These are phyloP conservation scores for Achaetomiella virescens DNA, from an alignment of 495 filamentous ascomycete species.

Conservation along the genomic window DNA sequence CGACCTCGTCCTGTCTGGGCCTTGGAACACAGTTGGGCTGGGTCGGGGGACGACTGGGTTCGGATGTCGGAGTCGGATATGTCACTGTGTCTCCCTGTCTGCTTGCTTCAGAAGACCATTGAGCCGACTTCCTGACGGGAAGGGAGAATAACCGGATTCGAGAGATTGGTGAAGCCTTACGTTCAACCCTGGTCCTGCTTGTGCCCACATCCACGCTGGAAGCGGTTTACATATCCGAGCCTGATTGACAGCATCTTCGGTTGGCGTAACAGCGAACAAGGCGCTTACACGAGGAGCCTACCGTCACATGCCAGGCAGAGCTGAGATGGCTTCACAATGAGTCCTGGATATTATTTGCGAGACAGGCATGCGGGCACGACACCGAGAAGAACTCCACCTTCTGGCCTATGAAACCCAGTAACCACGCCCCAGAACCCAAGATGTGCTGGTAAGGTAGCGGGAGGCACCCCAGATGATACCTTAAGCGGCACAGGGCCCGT, in stretches of 20 bases:
- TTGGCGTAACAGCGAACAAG: background rate
- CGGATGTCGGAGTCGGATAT: background rate
- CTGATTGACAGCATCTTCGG: background rate
- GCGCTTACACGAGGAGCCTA: too few species aligned
- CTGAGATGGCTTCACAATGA: background rate
- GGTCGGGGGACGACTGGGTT: background rate
- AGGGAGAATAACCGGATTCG: background rate
- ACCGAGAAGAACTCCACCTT: background rate
- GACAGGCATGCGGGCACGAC: too few species aligned
- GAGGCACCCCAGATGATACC: background rate
- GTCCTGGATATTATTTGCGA: background rate
- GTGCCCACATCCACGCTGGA: too few species aligned
- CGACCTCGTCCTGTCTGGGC: background rate
- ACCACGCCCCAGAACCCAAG: background rate
- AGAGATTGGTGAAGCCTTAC: too few species aligned
- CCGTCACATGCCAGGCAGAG: background rate
- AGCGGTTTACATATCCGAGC: background rate
- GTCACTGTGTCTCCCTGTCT: background rate
- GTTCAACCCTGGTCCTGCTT: too few species aligned
- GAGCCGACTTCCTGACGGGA: background rate
- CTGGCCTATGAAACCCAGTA: background rate
- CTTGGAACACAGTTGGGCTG: background rate
- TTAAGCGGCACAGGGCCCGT: background rate
- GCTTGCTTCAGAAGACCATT: background rate
- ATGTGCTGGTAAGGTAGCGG: too few species aligned